Percentiles rank a stretch among this genome's conserved stretches.
Conservation (phyloP, 2,329 filamentous ascomycete species). For the Westerdykella sp. region DNA sequence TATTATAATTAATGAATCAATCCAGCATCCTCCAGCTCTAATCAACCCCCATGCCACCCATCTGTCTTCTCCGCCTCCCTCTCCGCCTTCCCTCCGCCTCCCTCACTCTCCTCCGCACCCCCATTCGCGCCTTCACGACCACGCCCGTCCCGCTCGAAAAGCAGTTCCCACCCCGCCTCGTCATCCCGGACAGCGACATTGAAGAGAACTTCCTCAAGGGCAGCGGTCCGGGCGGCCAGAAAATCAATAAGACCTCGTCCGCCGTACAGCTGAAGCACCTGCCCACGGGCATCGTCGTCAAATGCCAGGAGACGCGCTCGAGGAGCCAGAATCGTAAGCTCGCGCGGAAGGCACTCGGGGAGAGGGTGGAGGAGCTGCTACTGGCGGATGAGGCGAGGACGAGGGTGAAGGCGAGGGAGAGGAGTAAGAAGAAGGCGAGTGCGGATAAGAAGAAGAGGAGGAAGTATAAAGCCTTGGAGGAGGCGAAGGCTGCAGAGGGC, state of each 20-base stretch:
- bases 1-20: too few species aligned
- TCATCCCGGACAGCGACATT: conserved; percentile 71
- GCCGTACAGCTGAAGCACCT: conserved; percentile 89
- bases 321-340: conserved; percentile 81
- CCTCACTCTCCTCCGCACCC: background rate
- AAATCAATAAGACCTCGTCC: conserved; percentile 97
- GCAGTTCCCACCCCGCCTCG: conserved; percentile 60
- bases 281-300: conserved; percentile 87
- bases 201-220: conserved; percentile 84
- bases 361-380: conserved; percentile 66
- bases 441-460: conserved; percentile 73
- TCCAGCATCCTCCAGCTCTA: conserved; percentile 4
- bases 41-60: conserved; percentile 9
- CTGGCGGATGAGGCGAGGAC: conserved; percentile 65
- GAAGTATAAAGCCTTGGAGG: conserved; percentile 64
- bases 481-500: conserved; percentile 43
- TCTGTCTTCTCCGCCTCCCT: conserved; percentile 3
- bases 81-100: conserved; percentile 3
- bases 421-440: conserved; percentile 66
- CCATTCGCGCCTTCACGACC: conserved; percentile 15
- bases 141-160: conserved; percentile 15
- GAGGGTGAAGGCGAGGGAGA: conserved; percentile 57
- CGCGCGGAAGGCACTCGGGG: conserved; percentile 69
- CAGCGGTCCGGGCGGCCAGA: conserved; percentile 87
- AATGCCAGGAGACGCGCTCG: conserved; percentile 86